These are phyloP conservation scores for Haplographium delicatum DNA, from an alignment of 495 filamentous ascomycete species.

Conservation along the genomic window DNA sequence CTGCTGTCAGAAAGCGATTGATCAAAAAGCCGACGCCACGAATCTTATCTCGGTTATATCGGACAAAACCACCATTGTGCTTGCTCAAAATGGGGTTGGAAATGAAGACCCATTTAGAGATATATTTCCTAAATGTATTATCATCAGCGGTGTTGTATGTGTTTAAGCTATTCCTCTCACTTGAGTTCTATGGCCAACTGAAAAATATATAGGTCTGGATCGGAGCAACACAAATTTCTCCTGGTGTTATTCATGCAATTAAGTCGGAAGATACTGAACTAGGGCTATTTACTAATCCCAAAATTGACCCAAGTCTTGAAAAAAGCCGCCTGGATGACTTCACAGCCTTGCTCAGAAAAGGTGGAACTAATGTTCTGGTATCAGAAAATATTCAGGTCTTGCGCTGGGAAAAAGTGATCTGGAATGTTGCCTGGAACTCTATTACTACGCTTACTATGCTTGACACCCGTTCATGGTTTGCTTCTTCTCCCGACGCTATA, in stretches of 20 bases:
- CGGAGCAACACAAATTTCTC: slow-evolving; percentile 40
- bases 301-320: slow-evolving; percentile 23
- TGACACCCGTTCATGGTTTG: slow-evolving; percentile 44
- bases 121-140: slow-evolving; percentile 25
- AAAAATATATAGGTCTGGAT: slow-evolving; percentile 40
- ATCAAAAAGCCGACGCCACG: slow-evolving; percentile 32
- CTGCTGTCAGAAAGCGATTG: slow-evolving; percentile 47
- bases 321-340: slow-evolving; percentile 34
- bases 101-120: slow-evolving; percentile 33
- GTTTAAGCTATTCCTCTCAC: not conserved
- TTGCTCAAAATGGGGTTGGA: slow-evolving; percentile 36
- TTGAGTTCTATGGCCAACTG: not conserved
- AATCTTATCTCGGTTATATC: slow-evolving; percentile 37
- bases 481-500: slow-evolving; percentile 35
- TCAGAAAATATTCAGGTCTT: slow-evolving; percentile 40
- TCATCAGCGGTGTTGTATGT: slow-evolving; percentile 32
- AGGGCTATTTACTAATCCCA: slow-evolving; percentile 38
- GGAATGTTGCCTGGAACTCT: slow-evolving; percentile 52
- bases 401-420: slow-evolving; percentile 51
- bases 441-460: slow-evolving; percentile 44
- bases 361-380: slow-evolving; percentile 36
- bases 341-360: slow-evolving; percentile 31
- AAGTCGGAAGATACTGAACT: slow-evolving; percentile 36
- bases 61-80: slow-evolving; percentile 27
- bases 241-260: slow-evolving; percentile 40